Base-by-base conservation (phyloP, 2,329 filamentous ascomycete species). In the Xylariaceae sp. region DNA sequence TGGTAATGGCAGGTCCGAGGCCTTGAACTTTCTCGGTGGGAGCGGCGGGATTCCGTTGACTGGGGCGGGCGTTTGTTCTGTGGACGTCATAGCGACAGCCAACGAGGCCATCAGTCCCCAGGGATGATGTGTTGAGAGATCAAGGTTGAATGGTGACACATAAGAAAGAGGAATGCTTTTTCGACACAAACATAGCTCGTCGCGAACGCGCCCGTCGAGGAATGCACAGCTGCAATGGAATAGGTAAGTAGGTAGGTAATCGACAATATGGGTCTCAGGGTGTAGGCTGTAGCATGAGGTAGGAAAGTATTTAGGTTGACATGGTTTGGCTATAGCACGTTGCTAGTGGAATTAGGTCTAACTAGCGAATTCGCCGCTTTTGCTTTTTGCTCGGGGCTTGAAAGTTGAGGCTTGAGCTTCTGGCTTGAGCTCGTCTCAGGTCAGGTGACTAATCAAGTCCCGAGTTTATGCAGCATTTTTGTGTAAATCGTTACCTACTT, bases 1-100 rank as follows among this genome's bases (percentile, higher is more conserved):
- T 4, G 87, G 81, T 26, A 91, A 73, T 1, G 88, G 88, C 19
- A 92, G 76, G 63, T 92, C 88, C 0, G 85, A 86, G 2, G 87
- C 81, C 69, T 89, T 89, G 68, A 86, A 82, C 65, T 83, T 87
- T 63, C 72, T 61, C 27, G 63, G 59, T 34, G 58, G 53, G 7
- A 67, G 53, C 52, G 65, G 52, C 8, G 56, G 37, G 45, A 62
- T 37, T 34, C 59, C 58, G 11, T 58, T 52, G 6, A 58, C 49
- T 4, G 66, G 56, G 6, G 51, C 47, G 11, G 67, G 53, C n/a
- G 67, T 61, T 53, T 65, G 65, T 55, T 70, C 67, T 45, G 63
- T 50, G 34, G 67, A 64, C 27, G 64, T 58, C 64, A 69, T 66
- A 34, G 62, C 60, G 45, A 51, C 40, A 43, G 55, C 62, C 50